These are phyloP conservation scores for sunflower (Helianthus annuus) DNA, from an alignment of 129 eudicot genomes.

Conservation along the genomic window HanXRQr2.0-SUNRISE NC_035439.2:132528037-132528536, in stretches of 20 bases:
- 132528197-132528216: conserved; percentile 62
- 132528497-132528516: conserved; percentile 15
- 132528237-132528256: conserved; percentile 39
- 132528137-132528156: conserved; percentile 55
- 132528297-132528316: conserved; percentile 19
- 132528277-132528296: conserved; percentile 31
- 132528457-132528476: background rate
- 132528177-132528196: conserved; percentile 51
- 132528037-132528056: background rate
- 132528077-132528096: background rate
- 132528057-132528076: conserved; percentile 30
- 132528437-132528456: conserved; percentile 12
- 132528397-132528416: conserved; percentile 36
- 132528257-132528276: conserved; percentile 24
- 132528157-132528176: conserved; percentile 64
- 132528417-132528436: conserved; percentile 35
- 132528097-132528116: conserved; percentile 38
- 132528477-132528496: conserved; percentile 20
- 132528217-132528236: conserved; percentile 42
- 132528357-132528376: conserved; percentile 35
- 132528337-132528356: conserved; percentile 36
- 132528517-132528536: conserved; percentile 27
- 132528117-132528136: conserved; percentile 54
- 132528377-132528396: conserved; percentile 19
- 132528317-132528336: conserved; percentile 25